phyloP scores from a whole-genome alignment of 2,329 filamentous ascomycete genomes.

The Epichloe brachyelytri region DNA sequence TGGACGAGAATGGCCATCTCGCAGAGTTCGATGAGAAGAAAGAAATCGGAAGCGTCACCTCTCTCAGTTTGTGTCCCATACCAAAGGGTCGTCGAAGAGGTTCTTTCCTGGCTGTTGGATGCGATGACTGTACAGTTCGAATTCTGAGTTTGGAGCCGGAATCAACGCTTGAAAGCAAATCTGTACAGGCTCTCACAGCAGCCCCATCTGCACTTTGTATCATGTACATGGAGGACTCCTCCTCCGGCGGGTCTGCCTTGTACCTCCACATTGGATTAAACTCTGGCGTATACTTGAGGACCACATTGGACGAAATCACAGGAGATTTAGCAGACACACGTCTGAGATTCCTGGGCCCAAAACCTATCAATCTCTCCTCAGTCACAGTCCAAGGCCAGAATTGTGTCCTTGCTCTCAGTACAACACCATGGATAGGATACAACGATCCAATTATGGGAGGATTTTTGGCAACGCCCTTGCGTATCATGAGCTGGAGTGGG shows the following conservation, averaged over 20 bases:
- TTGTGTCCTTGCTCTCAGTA: conserved; percentile 80
- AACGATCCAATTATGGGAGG: conserved; percentile 74
- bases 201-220: conserved; percentile 81
- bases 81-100: conserved; percentile 77
- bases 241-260: conserved; percentile 75
- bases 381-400: conserved; percentile 74
- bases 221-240: conserved; percentile 90
- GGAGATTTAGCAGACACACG: conserved; percentile 91
- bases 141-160: conserved; percentile 85
- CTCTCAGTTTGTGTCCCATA: conserved; percentile 79
- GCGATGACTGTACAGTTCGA: conserved; percentile 90
- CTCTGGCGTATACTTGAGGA: conserved; percentile 89
- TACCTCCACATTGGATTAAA: conserved; percentile 94
- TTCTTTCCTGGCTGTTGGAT: conserved; percentile 88
- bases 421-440: conserved; percentile 88
- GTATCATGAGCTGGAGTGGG: conserved; percentile 80
- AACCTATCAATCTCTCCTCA: conserved; percentile 77
- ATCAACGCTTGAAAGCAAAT: conserved; percentile 82
- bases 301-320: conserved; percentile 86
- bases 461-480: conserved; percentile 88
- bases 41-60: conserved; percentile 88
- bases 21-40: conserved; percentile 92
- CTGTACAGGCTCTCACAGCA: conserved; percentile 83
- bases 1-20: conserved; percentile 80
- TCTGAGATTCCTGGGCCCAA: conserved; percentile 86